Percentiles rank a stretch among this genome's conserved stretches.
These are phyloP conservation scores for Chlorella sp. DNA, from an alignment of 139 green algal genomes.

Conservation along the genomic window DNA sequence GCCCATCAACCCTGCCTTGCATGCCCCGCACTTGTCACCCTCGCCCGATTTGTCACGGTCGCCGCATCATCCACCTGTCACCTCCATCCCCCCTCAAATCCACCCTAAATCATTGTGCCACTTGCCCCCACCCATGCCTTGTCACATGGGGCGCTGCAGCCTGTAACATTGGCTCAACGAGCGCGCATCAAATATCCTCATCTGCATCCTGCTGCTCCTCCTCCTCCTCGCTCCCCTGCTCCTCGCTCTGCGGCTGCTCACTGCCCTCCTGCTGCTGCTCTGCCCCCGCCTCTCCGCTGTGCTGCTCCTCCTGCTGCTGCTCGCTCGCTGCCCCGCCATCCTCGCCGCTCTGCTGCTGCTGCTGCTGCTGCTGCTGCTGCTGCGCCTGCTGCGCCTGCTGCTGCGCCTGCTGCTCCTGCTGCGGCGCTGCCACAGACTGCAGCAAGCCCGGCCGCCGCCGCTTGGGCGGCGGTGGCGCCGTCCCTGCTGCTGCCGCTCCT, in stretches of 20 bases:
- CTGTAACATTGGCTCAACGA: too few relatives aligned
- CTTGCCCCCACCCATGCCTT: too few relatives aligned
- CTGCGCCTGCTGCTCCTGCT: background rate
- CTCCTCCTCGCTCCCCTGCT: too few relatives aligned
- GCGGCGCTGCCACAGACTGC: background rate
- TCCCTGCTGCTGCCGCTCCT: background rate
- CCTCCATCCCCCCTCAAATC: too few relatives aligned
- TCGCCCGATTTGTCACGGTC: too few relatives aligned
- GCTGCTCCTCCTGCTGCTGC: background rate
- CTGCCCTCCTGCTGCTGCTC: background rate
- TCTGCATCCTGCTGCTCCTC: background rate
- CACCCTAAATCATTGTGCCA: too few relatives aligned
- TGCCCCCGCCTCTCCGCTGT: background rate
- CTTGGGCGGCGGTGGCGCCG: constrained; percentile 2
- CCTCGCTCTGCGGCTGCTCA: background rate
- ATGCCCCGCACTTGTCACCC: too few relatives aligned
- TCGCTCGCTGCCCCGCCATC: background rate
- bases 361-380: background rate
- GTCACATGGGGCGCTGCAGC: too few relatives aligned
- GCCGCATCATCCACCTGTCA: too few relatives aligned
- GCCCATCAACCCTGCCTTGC: too few relatives aligned
- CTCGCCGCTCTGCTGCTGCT: background rate
- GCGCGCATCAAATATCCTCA: too few relatives aligned
- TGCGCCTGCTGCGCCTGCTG: background rate
- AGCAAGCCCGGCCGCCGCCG: constrained; percentile 7